Base-by-base conservation (phyloP, 441 rosid genomes). In the Flueggea neowawraea region DNA sequence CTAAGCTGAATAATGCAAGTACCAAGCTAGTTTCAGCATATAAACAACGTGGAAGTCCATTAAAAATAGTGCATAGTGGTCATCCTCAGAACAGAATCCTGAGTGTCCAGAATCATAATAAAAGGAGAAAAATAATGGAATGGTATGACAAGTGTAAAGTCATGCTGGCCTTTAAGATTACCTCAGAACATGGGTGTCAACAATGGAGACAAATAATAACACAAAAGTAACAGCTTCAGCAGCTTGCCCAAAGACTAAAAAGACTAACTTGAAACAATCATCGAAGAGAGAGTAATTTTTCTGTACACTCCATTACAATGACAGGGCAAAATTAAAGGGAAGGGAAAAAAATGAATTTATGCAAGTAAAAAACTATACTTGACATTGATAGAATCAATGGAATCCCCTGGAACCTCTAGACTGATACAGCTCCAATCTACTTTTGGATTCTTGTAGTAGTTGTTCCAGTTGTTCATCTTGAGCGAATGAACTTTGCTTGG, bases 381-480 rank as follows among this genome's bases (percentile, higher is more conserved):
- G 10, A 14, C 3, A 22, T 22, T 22, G 12, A 12, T 16, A 53
- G 67, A 79, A 78, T 81, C 78, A 81, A 61, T 78, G 72, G 79
- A 69, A 82, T 61, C 87, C 82, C 76, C 93, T 84, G 51, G 95
- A 75, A 14, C 96, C 89, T 83, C 98, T 87, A 5, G 96, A 88
- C 70, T 90, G 97, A 63, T 85, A 93, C 61, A 93, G 91, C 81
- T 93, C 93, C 71, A 93, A 63, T 63, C 82, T 83, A 64, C 95
- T 84, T 68, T 82, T 89, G 61, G 98, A 81, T 14, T 89, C 98
- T 39, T 64, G 70, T 36, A 90, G 65, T 85, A 90, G 71, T 41
- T 52, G 32, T 11, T 85, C 90, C 52, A 83, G 43, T 7, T 52
- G 70, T 63, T 78, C 87, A 17, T 85, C 87, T 54, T 83, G 91